Percentiles rank a stretch among this genome's conserved stretches.
phyloP scores from a whole-genome alignment of 345 rosid species.

The Cochlearia excelsa region DNA sequence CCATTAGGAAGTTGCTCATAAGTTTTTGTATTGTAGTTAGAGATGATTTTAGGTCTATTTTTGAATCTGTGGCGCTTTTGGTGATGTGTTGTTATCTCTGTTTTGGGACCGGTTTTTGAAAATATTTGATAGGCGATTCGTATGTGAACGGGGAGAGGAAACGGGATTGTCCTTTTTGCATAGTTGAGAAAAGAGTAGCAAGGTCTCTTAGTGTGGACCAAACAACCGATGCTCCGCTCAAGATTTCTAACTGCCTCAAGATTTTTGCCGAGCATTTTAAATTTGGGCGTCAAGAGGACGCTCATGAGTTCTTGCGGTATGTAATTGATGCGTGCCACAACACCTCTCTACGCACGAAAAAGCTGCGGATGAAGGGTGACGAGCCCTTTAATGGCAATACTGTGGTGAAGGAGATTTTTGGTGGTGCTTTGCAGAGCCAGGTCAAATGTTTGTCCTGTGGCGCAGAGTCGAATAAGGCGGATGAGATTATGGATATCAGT shows the following conservation, averaged over 20 bases:
- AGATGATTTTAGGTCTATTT: no score
- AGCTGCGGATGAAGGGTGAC: slow-evolving; percentile 53
- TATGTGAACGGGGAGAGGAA: slow-evolving; percentile 46
- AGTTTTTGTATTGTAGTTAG: slow-evolving; percentile 14
- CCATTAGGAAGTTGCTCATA: slow-evolving; percentile 2
- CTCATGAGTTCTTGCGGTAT: slow-evolving; percentile 90
- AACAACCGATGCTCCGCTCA: slow-evolving; percentile 58
- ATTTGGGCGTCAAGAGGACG: slow-evolving; percentile 88
- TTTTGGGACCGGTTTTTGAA: no score
- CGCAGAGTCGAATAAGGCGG: slow-evolving; percentile 83
- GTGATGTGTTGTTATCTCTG: no score
- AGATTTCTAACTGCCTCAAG: slow-evolving; percentile 61
- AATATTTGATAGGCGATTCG: slow-evolving; percentile 54
- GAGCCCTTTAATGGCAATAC: slow-evolving; percentile 40
- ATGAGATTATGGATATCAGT: slow-evolving; percentile 97
- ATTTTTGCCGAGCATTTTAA: slow-evolving; percentile 73
- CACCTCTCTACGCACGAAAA: slow-evolving; percentile 76
- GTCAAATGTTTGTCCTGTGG: slow-evolving; percentile 88
- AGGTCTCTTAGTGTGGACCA: slow-evolving; percentile 71
- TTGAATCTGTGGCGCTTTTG: no score
- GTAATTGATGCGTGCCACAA: slow-evolving; percentile 96
- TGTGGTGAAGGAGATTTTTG: slow-evolving; percentile 85
- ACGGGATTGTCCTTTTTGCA: slow-evolving; percentile 88
- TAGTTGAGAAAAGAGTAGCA: slow-evolving; percentile 70
- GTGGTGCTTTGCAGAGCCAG: slow-evolving; percentile 96